Conservation (phyloP, 2,329 filamentous ascomycete genomes). For the Acarospora socialis region DNA sequence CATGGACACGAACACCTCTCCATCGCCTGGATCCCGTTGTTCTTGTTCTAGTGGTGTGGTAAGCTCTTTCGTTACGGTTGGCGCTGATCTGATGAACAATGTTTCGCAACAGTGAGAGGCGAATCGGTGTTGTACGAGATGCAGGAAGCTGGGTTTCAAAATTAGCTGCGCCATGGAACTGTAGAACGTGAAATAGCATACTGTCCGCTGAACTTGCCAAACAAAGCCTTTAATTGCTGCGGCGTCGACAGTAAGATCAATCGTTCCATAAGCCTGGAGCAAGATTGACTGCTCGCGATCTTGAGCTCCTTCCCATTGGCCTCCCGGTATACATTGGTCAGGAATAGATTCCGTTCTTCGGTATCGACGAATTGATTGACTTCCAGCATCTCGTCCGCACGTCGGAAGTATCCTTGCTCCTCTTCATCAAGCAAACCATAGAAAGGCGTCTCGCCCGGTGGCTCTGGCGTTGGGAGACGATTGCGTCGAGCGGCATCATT, state of each 20-base stretch:
- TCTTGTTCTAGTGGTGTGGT: conserved; percentile 34
- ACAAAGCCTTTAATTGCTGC: conserved; percentile 71
- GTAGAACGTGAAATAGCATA: conserved; percentile 22
- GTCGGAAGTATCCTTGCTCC: conserved; percentile 91
- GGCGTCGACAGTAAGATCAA: conserved; percentile 69
- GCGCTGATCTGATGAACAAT: conserved; percentile 71
- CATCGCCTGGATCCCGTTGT: conserved; percentile 29
- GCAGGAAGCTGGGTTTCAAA: conserved; percentile 47
- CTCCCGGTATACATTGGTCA: conserved; percentile 75
- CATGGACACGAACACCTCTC: conserved; percentile 47
- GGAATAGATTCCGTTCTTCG: conserved; percentile 56
- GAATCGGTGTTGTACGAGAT: conserved; percentile 87
- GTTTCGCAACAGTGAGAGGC: conserved; percentile 96
- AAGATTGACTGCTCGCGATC: conserved; percentile 88
- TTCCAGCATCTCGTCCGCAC: conserved; percentile 79
- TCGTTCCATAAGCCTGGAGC: conserved; percentile 82
- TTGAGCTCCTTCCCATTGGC: conserved; percentile 89
- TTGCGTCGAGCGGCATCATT: conserved; percentile 18
- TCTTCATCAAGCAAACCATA: conserved; percentile 86
- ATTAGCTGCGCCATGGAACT: conserved; percentile 2
- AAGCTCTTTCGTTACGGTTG: conserved; percentile 61
- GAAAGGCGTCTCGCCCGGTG: conserved; percentile 51
- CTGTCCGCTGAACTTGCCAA: conserved; percentile 72
- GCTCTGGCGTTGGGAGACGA: conserved; percentile 2
- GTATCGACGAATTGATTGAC: conserved; percentile 68